phyloP scores from a whole-genome alignment of 176 grass and related monocot genomes.

The Oropetium thomaeum region DNA sequence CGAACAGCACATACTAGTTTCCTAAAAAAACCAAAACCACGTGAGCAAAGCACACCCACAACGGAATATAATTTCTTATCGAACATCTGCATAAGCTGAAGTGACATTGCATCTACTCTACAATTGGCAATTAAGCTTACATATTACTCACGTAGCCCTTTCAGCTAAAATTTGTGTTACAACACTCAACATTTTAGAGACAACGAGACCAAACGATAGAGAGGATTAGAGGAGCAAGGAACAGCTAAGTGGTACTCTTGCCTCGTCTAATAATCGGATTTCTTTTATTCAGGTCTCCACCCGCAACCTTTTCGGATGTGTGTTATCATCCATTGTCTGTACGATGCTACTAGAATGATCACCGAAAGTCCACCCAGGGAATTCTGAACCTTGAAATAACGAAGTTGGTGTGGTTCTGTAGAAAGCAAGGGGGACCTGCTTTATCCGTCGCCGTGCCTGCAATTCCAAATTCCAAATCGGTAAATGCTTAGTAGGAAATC shows the following conservation, averaged over 20 bases:
- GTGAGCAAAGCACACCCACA: background rate
- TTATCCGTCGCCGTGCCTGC: conserved; percentile 81
- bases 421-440: conserved; percentile 94
- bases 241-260: background rate
- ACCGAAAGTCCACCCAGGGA: conserved; percentile 79
- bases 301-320: conserved; percentile 43
- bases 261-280: background rate
- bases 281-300: conserved; percentile 30
- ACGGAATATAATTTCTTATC: background rate
- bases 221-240: background rate
- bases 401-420: conserved; percentile 69
- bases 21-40: background rate
- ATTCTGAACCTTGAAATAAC: conserved; percentile 70
- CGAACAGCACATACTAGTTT: background rate
- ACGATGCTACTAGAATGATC: conserved; percentile 13
- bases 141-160: conserved; percentile 1
- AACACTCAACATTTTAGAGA: conserved; percentile 18
- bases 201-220: conserved; percentile 2
- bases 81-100: background rate
- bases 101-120: background rate
- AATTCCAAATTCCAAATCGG: conserved; percentile 38
- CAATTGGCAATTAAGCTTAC: conserved; percentile 9
- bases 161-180: conserved; percentile 8
- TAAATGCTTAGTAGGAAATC: conserved; percentile 12
- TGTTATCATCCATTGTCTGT: background rate